Base-by-base conservation (phyloP, 106 monocot species). In the Dendrobium catenatum region DNA sequence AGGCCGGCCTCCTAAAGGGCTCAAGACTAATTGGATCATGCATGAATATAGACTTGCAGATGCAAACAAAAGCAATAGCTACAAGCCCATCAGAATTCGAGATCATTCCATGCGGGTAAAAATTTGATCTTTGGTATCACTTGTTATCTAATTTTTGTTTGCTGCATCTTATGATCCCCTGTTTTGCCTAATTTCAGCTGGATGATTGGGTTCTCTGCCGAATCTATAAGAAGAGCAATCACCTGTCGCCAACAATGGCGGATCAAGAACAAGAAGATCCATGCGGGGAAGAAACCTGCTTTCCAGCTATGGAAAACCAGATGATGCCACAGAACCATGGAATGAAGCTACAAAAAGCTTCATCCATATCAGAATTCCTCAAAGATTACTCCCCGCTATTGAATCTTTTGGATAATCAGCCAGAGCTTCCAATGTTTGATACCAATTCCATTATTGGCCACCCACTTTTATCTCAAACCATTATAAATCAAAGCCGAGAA, bases 121-220 rank as follows among this genome's bases (percentile, higher is more conserved):
- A 22, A 22, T 1, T 9, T 5, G 2, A 24, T 64, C 22, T 5
- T 74, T 74, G 46, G 46, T 46, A 46, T 46, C 6, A 9, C 46
- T 46, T 46, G 6, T 46, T 9, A 46, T 46, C 46, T 6, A 46
- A 46, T 46, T 46, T 7, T 9, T 9, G 46, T 46, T 46, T 46
- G 37, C 9, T 1, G 46, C 46, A 7, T 46, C 46, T 46, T 46
- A 46, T 73, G 18, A 11, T 33, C 29, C 40, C 40, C 15, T 76
- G 6, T 4, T 22, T 24, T 76, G 42, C 22, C 41, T 70, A 47
- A 78, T 78, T 70, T 73, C 87, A 92, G 92, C 56, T 92, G 66
- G 92, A 92, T 80, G 91, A 92, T 66, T 92, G 89, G 91, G 91
- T 92, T 42, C 87, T 92, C 17, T 92, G 92, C 76, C 87, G 92